Conservation (phyloP, 805 yeast species). For the Pichia insulana region DNA sequence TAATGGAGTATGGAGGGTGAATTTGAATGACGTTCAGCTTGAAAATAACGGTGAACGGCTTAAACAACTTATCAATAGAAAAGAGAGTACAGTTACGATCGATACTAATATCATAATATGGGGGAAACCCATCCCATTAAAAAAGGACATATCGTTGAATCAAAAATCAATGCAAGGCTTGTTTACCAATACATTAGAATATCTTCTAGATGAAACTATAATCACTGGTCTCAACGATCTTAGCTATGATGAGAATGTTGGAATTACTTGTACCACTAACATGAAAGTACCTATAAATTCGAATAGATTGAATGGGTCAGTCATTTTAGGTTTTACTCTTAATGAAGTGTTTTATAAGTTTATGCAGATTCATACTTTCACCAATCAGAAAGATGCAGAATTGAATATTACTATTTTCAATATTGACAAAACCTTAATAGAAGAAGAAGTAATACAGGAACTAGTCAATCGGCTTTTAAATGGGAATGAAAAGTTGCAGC, state of each 20-base stretch:
- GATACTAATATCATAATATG: too few relatives aligned
- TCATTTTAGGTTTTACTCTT: slow-evolving; percentile 2
- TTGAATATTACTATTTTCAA: slow-evolving; percentile 2
- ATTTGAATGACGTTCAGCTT: too few relatives aligned
- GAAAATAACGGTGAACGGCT: too few relatives aligned
- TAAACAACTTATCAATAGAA: too few relatives aligned
- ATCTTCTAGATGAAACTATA: background rate
- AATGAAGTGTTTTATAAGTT: slow-evolving; percentile 3
- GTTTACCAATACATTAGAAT: too few relatives aligned
- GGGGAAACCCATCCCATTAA: too few relatives aligned
- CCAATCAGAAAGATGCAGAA: background rate
- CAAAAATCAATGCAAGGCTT: too few relatives aligned
- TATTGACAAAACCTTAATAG: slow-evolving; percentile 2
- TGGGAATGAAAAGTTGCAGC: slow-evolving; percentile 1
- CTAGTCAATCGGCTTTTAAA: slow-evolving; percentile 4
- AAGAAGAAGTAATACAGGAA: slow-evolving; percentile 1
- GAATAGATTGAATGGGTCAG: slow-evolving; percentile 2
- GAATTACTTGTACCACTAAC: slow-evolving; percentile 3
- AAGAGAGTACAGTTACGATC: too few relatives aligned
- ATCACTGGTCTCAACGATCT: background rate
- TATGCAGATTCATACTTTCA: background rate
- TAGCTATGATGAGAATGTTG: slow-evolving; percentile 1
- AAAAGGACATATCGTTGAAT: too few relatives aligned
- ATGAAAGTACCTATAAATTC: background rate
- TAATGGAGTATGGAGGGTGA: too few relatives aligned